phyloP scores from a whole-genome alignment of 1,139 yeast species.

The Candida dubliniensis region DNA sequence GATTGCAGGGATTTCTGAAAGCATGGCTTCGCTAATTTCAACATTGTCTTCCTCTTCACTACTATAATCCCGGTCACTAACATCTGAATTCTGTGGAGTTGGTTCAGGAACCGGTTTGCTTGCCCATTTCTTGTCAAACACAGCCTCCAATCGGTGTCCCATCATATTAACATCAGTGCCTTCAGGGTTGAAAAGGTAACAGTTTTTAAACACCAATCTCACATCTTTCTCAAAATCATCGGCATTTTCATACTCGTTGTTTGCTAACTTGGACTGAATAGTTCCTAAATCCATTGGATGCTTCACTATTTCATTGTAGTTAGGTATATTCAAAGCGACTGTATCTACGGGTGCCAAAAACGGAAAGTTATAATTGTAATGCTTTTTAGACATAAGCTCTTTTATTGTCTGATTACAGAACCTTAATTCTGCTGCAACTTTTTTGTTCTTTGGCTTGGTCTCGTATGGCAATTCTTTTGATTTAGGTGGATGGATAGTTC shows the following conservation, averaged over 20 bases:
- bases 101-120: slow-evolving; percentile 81
- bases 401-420: slow-evolving; percentile 81
- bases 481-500: slow-evolving; percentile 95
- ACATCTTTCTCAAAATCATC: slow-evolving; percentile 86
- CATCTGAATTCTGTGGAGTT: slow-evolving; percentile 41
- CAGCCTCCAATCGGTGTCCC: slow-evolving; percentile 88
- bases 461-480: slow-evolving; percentile 93
- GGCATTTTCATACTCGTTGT: slow-evolving; percentile 85
- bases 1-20: slow-evolving; percentile 81
- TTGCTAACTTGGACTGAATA: slow-evolving; percentile 72
- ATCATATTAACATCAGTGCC: slow-evolving; percentile 93
- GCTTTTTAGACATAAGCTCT: slow-evolving; percentile 81
- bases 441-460: slow-evolving; percentile 86
- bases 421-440: slow-evolving; percentile 84
- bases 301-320: slow-evolving; percentile 79
- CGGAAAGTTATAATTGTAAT: slow-evolving; percentile 83
- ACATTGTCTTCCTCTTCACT: slow-evolving; percentile 62
- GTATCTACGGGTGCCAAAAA: slow-evolving; percentile 95
- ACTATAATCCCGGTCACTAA: slow-evolving; percentile 38
- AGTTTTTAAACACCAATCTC: slow-evolving; percentile 78
- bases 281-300: slow-evolving; percentile 96
- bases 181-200: slow-evolving; percentile 91
- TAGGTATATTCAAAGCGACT: slow-evolving; percentile 88
- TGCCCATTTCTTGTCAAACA: slow-evolving; percentile 86
- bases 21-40: slow-evolving; percentile 69